A percentile compares a stretch with the other conserved stretches of the same genome.
Conservation (phyloP, 1,284 basidiomycete genomes). For the Boletus austroedulis region DNA sequence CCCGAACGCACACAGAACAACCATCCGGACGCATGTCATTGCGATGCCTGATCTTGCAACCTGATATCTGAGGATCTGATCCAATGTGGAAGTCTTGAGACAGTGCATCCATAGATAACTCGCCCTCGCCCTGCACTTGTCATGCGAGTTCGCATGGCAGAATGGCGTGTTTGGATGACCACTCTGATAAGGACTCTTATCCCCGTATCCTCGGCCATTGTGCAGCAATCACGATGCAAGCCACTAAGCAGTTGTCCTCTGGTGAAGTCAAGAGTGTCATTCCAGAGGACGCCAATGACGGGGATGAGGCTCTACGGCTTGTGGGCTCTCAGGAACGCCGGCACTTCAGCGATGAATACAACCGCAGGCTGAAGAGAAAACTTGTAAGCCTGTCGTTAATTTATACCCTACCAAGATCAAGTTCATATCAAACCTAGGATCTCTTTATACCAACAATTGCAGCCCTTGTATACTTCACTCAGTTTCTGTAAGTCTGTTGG, state of each 20-base stretch:
- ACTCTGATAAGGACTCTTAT: background rate
- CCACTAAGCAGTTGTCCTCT: background rate
- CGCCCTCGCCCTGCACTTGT: background rate
- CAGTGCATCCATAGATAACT: background rate
- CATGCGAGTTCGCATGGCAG: background rate
- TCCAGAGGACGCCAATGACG: conserved; percentile 15
- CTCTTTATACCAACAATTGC: conserved; percentile 55
- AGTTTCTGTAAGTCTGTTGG: conserved; percentile 47
- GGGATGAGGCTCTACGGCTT: conserved; percentile 50
- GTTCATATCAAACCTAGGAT: conserved; percentile 43
- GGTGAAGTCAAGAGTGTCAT: background rate
- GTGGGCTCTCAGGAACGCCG: conserved; percentile 49
- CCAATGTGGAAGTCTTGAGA: background rate
- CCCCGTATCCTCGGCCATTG: background rate
- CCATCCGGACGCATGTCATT: background rate
- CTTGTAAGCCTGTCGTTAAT: conserved; percentile 40
- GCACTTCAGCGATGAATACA: conserved; percentile 47
- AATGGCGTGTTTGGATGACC: background rate
- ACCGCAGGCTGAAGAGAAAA: conserved; percentile 51
- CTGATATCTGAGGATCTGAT: background rate
- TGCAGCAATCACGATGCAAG: background rate
- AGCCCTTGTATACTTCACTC: conserved; percentile 63
- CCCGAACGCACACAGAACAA: no score
- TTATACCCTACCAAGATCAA: background rate
- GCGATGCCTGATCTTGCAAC: background rate